Evolutionary conservation across 2,329 filamentous ascomycete genomes (phyloP).

Genomic region (Colletotrichum sp.): DNA sequence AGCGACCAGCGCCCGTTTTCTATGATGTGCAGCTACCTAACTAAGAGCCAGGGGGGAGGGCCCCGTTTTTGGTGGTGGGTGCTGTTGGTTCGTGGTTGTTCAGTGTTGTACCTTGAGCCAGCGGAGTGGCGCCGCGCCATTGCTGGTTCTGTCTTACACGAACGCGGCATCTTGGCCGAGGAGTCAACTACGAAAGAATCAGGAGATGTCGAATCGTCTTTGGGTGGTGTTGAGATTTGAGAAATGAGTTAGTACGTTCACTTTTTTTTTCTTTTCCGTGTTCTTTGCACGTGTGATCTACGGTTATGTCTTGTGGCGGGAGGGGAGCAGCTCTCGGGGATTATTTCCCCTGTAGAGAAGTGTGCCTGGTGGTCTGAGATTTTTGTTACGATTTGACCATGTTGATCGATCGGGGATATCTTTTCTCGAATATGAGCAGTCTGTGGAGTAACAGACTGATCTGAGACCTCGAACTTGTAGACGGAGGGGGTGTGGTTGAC

Average conservation of each 20-base stretch:
- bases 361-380: neutral
- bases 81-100: neutral
- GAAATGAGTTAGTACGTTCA: neutral
- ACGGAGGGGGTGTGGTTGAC: neutral
- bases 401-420: neutral
- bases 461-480: neutral
- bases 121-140: neutral
- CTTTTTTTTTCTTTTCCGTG: neutral
- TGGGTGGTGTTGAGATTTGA: neutral
- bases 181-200: neutral
- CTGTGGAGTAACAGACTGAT: neutral
- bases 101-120: neutral
- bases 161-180: neutral
- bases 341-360: neutral
- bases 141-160: neutral
- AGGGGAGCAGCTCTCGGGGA: neutral
- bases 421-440: neutral
- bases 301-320: neutral
- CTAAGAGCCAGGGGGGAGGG: neutral
- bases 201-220: neutral
- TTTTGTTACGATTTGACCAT: neutral
- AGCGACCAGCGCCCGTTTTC: neutral
- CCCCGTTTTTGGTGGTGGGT: neutral
- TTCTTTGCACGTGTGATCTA: neutral
- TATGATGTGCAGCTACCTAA: neutral